Evolutionary conservation across 2,329 filamentous ascomycete species (phyloP).

Genomic region (Thyridium curvatum): DNA sequence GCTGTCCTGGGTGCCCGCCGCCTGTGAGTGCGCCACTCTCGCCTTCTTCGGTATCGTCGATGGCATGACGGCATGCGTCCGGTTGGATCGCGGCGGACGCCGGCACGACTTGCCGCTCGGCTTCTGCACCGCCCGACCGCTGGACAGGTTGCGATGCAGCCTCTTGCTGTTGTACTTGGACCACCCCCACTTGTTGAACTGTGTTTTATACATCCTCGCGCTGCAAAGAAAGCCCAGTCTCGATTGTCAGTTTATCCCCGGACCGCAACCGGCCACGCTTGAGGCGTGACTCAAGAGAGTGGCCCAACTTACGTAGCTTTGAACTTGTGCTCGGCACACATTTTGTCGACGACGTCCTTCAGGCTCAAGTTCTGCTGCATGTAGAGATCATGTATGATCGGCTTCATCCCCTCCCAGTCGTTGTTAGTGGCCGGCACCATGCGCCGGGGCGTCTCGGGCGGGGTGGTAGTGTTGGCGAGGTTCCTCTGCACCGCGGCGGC

Average conservation of each 20-base stretch:
- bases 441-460: neutral
- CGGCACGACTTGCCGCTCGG: constrained; percentile 11
- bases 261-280: too few relatives aligned
- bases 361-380: constrained; percentile 10
- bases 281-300: neutral
- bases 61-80: neutral
- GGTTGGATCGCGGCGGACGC: constrained; percentile 4
- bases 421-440: neutral
- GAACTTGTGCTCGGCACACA: constrained; percentile 7
- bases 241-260: too few relatives aligned
- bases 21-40: neutral
- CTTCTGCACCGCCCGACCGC: constrained; percentile 9
- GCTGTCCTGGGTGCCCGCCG: neutral
- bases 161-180: constrained; percentile 12
- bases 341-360: constrained; percentile 9
- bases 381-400: constrained; percentile 9
- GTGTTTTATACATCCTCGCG: constrained; percentile 12
- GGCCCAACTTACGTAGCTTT: constrained; percentile 8
- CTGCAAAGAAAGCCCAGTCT: neutral
- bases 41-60: neutral
- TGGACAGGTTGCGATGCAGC: constrained; percentile 7
- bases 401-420: constrained; percentile 10
- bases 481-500: too few relatives aligned
- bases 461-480: too few relatives aligned
- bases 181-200: constrained; percentile 11